Evolutionary conservation across 2,329 filamentous ascomycete species (phyloP), one percentile per base, ranked within the genome.

Genomic region (Trichoderma cornu-damae): DNA sequence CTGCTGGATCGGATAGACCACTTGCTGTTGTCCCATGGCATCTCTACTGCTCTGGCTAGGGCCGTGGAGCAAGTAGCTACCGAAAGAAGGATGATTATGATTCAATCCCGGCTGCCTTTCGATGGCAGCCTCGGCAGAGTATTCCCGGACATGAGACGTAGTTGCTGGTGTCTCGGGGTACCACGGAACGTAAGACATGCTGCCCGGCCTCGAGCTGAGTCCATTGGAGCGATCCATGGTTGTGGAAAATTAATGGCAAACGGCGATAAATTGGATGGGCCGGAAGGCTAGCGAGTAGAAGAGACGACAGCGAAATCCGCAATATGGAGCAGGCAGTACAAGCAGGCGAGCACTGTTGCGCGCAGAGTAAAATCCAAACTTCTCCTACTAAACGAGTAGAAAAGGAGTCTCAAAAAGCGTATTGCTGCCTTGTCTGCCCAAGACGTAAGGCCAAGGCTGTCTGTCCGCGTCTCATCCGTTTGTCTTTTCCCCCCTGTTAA

Each of bases 181-280:
- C 58, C 51, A 59, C 3, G 58, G 52, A 12, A 46, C 34, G 28
- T 24, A 46, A 7, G 51, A 49, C 38, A 59, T 32, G 28, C 51
- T 49, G 22, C 42, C 58, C 14, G 47, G 32, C 28, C 58, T 60
- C 34, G 58, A 47, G 22, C 11, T 20, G 18, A 53, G 28, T 18
- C 58, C 54, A 37, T 20, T n/a, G 26, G 50, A 24, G 16, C 28
- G 58, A 28, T 60, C 58, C 58, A 60, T 60, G 3, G 28, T 32
- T 12, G 11, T 32, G 24, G 24, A n/a, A 18, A 46, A 50, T 30
- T 28, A 35, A 16, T 18, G 16, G 22, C 24, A 47, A 38, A 38
- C 6, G 42, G 24, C 9, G 16, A 12, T 11, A 38, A 9, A 20
- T 28, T n/a, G 32, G 32, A 20, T 11, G 4, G 8, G 11, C 7